These are phyloP conservation scores for Pyrenophora graminea DNA, from an alignment of 2,329 filamentous ascomycete species.

Conservation along the genomic window DNA sequence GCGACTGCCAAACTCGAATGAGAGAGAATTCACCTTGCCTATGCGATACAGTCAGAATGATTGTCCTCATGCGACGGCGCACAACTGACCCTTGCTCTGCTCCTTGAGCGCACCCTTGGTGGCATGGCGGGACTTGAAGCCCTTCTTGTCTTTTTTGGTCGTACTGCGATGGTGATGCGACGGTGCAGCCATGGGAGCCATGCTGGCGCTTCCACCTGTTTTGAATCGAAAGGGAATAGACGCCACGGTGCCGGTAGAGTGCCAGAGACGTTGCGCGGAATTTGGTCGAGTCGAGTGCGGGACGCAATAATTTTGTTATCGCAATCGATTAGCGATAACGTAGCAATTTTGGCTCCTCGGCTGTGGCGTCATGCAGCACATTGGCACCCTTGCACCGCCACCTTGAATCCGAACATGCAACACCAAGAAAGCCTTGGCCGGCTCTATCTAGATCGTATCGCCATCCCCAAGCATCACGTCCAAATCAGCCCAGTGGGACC, in stretches of 20 bases:
- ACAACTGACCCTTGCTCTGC: slow-evolving; percentile 71
- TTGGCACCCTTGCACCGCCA: not conserved
- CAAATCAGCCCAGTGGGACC: too few species aligned
- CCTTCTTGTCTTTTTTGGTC: slow-evolving; percentile 84
- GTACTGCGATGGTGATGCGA: slow-evolving; percentile 88
- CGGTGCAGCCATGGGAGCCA: slow-evolving; percentile 67
- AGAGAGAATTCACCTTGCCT: slow-evolving; percentile 73
- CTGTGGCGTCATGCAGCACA: slow-evolving; percentile 17
- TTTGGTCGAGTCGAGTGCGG: slow-evolving; percentile 21
- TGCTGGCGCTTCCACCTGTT: slow-evolving; percentile 65
- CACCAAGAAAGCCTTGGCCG: too few species aligned
- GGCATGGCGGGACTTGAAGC: slow-evolving; percentile 89
- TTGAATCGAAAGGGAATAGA: slow-evolving; percentile 79
- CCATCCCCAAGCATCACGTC: too few species aligned
- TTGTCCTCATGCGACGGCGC: not conserved
- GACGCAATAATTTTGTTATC: slow-evolving; percentile 32
- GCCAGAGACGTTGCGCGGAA: slow-evolving; percentile 15
- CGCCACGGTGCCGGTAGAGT: slow-evolving; percentile 37
- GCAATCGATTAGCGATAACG: slow-evolving; percentile 1
- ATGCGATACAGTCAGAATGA: slow-evolving; percentile 21
- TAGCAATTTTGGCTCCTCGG: slow-evolving; percentile 22
- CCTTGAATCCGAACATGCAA: too few species aligned
- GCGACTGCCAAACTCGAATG: slow-evolving; percentile 69
- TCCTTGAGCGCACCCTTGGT: slow-evolving; percentile 88
- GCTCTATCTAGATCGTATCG: too few species aligned